Percentiles rank a stretch among this genome's conserved stretches.
Conservation (phyloP, 2,329 filamentous ascomycete genomes). For the Corynespora cassiicola region DNA sequence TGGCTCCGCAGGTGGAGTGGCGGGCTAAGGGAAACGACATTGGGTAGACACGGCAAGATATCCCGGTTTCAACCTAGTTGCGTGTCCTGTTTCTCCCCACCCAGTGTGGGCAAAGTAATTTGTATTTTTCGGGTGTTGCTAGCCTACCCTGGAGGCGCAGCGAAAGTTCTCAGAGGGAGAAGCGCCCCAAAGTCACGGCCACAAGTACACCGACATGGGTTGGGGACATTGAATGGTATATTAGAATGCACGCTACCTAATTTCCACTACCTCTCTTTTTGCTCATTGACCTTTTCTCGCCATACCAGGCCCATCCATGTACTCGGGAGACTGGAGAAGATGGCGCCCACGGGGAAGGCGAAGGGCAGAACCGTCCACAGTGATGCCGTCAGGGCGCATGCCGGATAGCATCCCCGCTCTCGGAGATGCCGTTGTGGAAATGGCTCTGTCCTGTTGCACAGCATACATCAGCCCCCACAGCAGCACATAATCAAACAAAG, state of each 20-base stretch:
- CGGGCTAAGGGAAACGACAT: slow-evolving; percentile 7
- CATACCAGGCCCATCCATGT: background rate
- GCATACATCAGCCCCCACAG: too few species aligned
- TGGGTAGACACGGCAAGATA: slow-evolving; percentile 13
- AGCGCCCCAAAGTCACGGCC: slow-evolving; percentile 3
- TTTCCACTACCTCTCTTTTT: slow-evolving; percentile 2
- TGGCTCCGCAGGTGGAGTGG: slow-evolving; percentile 18
- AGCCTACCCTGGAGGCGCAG: slow-evolving; percentile 7
- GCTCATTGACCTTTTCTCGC: background rate
- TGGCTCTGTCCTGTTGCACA: too few species aligned
- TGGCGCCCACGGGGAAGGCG: background rate
- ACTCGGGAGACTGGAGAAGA: background rate
- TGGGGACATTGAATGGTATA: slow-evolving; percentile 11
- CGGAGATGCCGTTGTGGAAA: too few species aligned
- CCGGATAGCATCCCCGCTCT: background rate
- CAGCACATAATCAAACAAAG: slow-evolving; percentile 4
- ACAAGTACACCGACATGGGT: slow-evolving; percentile 8
- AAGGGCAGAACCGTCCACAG: background rate
- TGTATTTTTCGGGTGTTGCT: slow-evolving; percentile 4
- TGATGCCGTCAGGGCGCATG: background rate
- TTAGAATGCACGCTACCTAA: slow-evolving; percentile 13
- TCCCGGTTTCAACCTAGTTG: slow-evolving; percentile 7
- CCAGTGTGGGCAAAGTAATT: slow-evolving; percentile 3
- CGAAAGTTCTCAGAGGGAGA: slow-evolving; percentile 12
- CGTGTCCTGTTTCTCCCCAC: slow-evolving; percentile 3